Evolutionary conservation across 2,329 filamentous ascomycete species (phyloP), one percentile per base, ranked within the genome.

Genomic region (Pleochaeta shiraiana): DNA sequence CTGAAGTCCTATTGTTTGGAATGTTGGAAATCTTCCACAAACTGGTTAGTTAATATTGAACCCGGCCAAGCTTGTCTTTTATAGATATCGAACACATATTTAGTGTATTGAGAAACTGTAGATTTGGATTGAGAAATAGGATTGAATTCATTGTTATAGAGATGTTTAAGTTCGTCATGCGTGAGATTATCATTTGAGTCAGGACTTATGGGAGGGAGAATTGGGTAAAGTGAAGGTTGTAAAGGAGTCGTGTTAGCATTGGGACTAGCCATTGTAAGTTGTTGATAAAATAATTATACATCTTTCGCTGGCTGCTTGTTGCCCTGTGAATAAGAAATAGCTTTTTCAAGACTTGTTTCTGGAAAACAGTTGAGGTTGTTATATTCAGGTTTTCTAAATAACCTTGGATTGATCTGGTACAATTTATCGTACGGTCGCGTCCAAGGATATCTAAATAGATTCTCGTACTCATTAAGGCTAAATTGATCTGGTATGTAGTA

Each of bases 331-430:
- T n/a, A n/a, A n/a, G n/a, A n/a, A n/a, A n/a, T n/a, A n/a, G n/a
- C n/a, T n/a, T n/a, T n/a, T n/a, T n/a, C n/a, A n/a, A n/a, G n/a
- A n/a, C n/a, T n/a, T n/a, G 16, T 14, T 5, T 53, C 4, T 53
- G 6, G 19, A 11, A n/a, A 21, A 9, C 19, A 11, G 19, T 6
- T 5, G 7, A 11, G 43, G 19, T 31, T 30, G 14, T 30, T 30
- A 14, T 19, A 30, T n/a, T 33, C n/a, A 16, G 11, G 30, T 30
- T 30, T 30, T 30, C 4, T 4, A 12, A 57, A 57, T 33, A 57
- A 31, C 28, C 30, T 57, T 57, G 53, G 30, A n/a, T 57, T 57
- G 53, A 57, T 31, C 53, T 57, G 53, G 53, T 57, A 57, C 53
- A 33, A 12, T 31, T 26, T 31, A 28, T 33, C 39, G 53, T 57